A percentile compares a stretch with the other conserved stretches of the same genome.
phyloP scores from a whole-genome alignment of 2,329 filamentous ascomycete genomes.

The Colletotrichum simmondsii region DNA sequence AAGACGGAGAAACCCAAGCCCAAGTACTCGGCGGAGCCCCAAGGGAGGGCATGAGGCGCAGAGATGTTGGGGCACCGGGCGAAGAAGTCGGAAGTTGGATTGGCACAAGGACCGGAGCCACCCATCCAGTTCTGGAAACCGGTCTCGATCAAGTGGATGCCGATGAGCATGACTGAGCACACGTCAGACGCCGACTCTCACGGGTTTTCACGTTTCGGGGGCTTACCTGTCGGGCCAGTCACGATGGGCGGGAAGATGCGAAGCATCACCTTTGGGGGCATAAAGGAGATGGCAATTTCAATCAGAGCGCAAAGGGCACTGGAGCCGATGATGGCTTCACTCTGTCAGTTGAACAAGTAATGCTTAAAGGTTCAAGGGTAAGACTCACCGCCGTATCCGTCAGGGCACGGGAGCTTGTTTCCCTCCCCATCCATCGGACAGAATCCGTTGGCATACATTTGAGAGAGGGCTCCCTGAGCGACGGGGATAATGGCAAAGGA shows the following conservation, averaged over 20 bases:
- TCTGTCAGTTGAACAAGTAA: neutral
- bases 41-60: slow-evolving; percentile 78
- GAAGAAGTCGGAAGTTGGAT: slow-evolving; percentile 65
- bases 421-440: slow-evolving; percentile 70
- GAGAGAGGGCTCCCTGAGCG: slow-evolving; percentile 75
- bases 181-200: neutral
- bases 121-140: slow-evolving; percentile 85
- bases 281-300: slow-evolving; percentile 80
- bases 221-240: slow-evolving; percentile 71
- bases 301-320: slow-evolving; percentile 72
- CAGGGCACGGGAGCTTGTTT: slow-evolving; percentile 76
- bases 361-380: neutral
- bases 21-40: slow-evolving; percentile 83
- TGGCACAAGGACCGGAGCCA: slow-evolving; percentile 70
- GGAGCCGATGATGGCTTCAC: slow-evolving; percentile 77
- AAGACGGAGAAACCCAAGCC: slow-evolving; percentile 85
- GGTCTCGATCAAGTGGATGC: slow-evolving; percentile 75
- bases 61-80: slow-evolving; percentile 72
- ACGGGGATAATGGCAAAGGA: slow-evolving; percentile 83
- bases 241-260: slow-evolving; percentile 84
- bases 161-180: slow-evolving; percentile 70
- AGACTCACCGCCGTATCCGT: slow-evolving; percentile 71
- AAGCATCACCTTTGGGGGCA: slow-evolving; percentile 75
- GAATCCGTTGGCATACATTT: slow-evolving; percentile 83
- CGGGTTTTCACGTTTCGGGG: slow-evolving; percentile 44